These are phyloP conservation scores for Asterophora parasitica DNA, from an alignment of 768 basidiomycete genomes.

Conservation along the genomic window DNA sequence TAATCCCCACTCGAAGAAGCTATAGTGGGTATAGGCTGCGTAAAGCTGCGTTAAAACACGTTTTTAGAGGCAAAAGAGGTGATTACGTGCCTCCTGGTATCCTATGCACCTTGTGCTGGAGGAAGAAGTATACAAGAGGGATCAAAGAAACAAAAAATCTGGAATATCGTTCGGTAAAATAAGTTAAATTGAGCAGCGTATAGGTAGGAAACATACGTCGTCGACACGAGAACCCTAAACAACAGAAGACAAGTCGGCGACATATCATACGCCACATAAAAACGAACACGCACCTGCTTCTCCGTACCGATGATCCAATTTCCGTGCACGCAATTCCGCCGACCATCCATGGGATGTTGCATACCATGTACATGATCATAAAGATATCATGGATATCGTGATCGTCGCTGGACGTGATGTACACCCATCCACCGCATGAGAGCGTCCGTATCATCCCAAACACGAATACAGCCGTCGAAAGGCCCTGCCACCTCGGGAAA, in stretches of 20 bases:
- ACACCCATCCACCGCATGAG: constrained; percentile 90
- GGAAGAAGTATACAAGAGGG: constrained; percentile 79
- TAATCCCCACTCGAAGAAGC: constrained; percentile 85
- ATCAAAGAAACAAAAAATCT: constrained; percentile 71
- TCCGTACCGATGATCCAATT: constrained; percentile 33
- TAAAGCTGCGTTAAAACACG: neutral
- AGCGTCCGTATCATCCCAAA: constrained; percentile 70
- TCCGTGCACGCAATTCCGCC: constrained; percentile 59
- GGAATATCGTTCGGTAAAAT: neutral
- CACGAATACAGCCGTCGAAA: constrained; percentile 50
- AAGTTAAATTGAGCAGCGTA: neutral
- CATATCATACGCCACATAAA: neutral
- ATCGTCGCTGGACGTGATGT: constrained; percentile 79
- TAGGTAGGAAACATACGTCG: constrained; percentile 32
- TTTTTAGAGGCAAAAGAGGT: neutral
- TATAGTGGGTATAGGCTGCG: constrained; percentile 79
- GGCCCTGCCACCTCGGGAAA: constrained; percentile 33
- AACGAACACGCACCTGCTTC: constrained; percentile 43
- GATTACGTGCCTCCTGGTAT: constrained; percentile 68
- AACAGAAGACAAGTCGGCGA: neutral
- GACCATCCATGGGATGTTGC: constrained; percentile 88
- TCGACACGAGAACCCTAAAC: constrained; percentile 48
- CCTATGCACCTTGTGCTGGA: constrained; percentile 77
- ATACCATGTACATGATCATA: constrained; percentile 84
- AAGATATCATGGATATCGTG: constrained; percentile 81